Evolutionary conservation across 495 filamentous ascomycete genomes (phyloP).

Genomic region (Collariella sp.): DNA sequence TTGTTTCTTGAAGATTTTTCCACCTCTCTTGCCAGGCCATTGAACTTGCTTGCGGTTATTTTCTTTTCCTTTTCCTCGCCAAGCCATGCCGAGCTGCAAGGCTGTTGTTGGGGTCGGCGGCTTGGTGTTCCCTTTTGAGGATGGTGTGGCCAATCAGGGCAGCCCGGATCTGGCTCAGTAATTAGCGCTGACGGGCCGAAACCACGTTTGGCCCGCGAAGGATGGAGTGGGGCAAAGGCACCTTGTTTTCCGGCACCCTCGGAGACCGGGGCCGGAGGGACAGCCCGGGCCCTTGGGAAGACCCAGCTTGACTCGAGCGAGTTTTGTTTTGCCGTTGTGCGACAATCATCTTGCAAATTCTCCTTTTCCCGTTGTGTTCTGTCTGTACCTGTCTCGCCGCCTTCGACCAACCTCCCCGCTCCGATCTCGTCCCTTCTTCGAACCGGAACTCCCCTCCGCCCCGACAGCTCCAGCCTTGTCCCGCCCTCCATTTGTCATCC

Average conservation of each 20-base stretch:
- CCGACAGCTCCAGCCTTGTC: neutral
- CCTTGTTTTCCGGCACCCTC: neutral
- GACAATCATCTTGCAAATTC: neutral
- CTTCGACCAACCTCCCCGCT: too few relatives aligned
- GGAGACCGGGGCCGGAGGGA: neutral
- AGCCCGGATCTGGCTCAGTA: neutral
- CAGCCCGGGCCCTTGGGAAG: neutral
- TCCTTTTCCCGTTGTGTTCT: too few relatives aligned
- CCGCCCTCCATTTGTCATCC: neutral
- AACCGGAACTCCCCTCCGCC: neutral
- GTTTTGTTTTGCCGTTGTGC: neutral
- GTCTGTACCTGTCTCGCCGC: too few relatives aligned
- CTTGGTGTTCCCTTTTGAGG: too few relatives aligned
- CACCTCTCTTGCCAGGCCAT: neutral
- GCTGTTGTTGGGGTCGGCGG: too few relatives aligned
- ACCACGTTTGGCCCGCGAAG: neutral
- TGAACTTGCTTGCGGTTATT: neutral
- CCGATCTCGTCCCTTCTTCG: too few relatives aligned
- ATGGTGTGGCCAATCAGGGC: too few relatives aligned
- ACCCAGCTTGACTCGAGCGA: neutral
- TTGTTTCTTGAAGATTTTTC: neutral
- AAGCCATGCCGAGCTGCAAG: too few relatives aligned
- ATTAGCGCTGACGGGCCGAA: neutral
- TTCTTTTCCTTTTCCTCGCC: neutral
- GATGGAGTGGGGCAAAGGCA: neutral